Evolutionary conservation across 225 moss, liverwort and hornwort genomes (phyloP), one percentile per base, ranked within the genome.

Genomic region (Marchantia paleacea): DNA sequence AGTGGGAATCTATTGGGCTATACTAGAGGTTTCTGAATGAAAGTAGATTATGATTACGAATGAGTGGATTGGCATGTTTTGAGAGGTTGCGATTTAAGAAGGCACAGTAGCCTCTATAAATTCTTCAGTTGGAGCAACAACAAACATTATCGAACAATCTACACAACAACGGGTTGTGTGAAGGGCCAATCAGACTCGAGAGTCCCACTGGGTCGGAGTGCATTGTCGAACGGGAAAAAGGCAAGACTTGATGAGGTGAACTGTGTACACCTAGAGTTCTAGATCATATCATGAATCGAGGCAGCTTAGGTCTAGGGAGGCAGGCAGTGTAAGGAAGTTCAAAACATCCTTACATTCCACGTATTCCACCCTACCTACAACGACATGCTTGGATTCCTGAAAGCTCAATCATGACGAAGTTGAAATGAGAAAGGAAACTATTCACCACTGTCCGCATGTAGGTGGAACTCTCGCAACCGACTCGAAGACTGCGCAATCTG

Each of bases 1-100:
- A 20, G 66, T 66, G 66, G 66, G 14, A 66, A 66, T 48, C 48
- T 22, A 70, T 13, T 19, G 47, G 39, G 69, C 48, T 39, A 70
- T 70, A 18, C 47, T 47, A 70, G 69, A 70, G 69, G 0, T 48
- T 66, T 49, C 11, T 6, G 12, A 20, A 39, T 18, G 8, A 7
- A 70, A 18, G 48, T 70, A 70, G 69, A 47, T 70, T 47, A 39
- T 49, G 69, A 70, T 70, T 18, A 47, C 69, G 18, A 70, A 48
- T 7, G 19, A 47, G 48, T 28, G 69, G 48, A 13, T 66, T 24
- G 11, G 66, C 28, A 20, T 19, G 66, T 22, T 66, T 28, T 12
- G 2, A 66, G 66, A 66, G 47, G 69, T 70, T 48, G 16, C 48
- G 1, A 47, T 48, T 70, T 31, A 49, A 18, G 39, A 18, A 67